Base-by-base conservation (phyloP, 148 eudicot species). In the Cornus suecica region DNA sequence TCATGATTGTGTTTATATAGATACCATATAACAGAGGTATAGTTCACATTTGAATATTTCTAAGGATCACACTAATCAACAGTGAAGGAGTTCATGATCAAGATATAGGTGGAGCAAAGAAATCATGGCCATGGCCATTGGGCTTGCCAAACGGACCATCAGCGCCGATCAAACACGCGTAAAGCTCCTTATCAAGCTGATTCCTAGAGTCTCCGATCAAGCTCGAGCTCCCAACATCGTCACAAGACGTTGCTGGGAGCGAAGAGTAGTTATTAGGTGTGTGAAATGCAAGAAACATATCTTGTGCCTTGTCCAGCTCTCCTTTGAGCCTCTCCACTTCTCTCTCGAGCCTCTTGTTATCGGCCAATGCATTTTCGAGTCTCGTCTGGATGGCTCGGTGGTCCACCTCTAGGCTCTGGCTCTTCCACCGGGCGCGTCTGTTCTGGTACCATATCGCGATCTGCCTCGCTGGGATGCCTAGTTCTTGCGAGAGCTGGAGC, bases 371-470 rank as follows among this genome's bases (percentile, higher is more conserved):
- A 54, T 10, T 48, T 13, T 81, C 77, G 3, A 81, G 77, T n/a
- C 60, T 70, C 3, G 3, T 9, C 34, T 73, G 70, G 32, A 77
- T n/a, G 22, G 66, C 56, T 28, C 69, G 63, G 69, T 69, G 65
- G 8, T 77, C 71, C 2, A 34, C 58, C 76, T 81, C 84, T 1
- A 81, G 71, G 66, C 74, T 77, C 66, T 77, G 80, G 32, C 62
- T 81, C 68, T 82, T 87, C 80, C 85, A 84, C 45, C 84, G 66
- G 20, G 87, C 87, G 5, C 87, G 80, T 83, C 80, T 87, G 77
- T 84, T 87, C 23, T 84, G 87, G 61, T 84, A 86, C 89, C 89
- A 87, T 26, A 82, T 68, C 2, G 89, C 82, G 5, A 87, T 74
- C 69, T 87, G 82, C 41, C 84, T 74, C 0, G 83, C 64, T 23